A percentile compares a stretch with the other conserved stretches of the same genome.
Evolutionary conservation across 768 basidiomycete genomes (phyloP).

Genomic region (Lentinus brumalis): DNA sequence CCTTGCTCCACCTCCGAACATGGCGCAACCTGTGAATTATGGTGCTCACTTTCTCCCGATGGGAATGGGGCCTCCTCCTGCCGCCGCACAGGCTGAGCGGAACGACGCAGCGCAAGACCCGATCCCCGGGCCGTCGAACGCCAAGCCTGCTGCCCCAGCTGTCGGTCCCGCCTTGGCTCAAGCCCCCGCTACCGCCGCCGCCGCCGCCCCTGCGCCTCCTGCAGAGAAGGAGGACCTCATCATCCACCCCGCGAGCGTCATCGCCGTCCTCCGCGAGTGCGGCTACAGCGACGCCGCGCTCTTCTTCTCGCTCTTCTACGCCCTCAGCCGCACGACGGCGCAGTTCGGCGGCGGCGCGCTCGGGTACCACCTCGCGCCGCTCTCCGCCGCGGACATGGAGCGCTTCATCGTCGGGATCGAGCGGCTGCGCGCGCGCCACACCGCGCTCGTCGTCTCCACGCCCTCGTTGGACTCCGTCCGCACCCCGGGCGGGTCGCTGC

Average conservation of each 20-base stretch:
- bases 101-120: too few species aligned
- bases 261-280: slow-evolving; percentile 28
- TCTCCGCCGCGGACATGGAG: slow-evolving; percentile 26
- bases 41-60: too few species aligned
- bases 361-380: slow-evolving; percentile 26
- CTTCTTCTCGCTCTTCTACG: slow-evolving; percentile 31
- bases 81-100: too few species aligned
- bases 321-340: slow-evolving; percentile 26
- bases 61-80: too few species aligned
- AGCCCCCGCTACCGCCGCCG: neutral
- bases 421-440: slow-evolving; percentile 19
- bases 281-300: slow-evolving; percentile 18
- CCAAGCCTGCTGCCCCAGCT: neutral
- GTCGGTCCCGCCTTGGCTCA: neutral
- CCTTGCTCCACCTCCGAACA: too few species aligned
- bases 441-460: neutral
- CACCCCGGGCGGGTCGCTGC: slow-evolving; percentile 7
- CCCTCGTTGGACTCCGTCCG: neutral
- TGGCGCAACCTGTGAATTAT: too few species aligned
- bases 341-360: slow-evolving; percentile 20
- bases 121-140: neutral
- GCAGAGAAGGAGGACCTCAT: slow-evolving; percentile 18
- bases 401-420: slow-evolving; percentile 27
- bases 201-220: neutral
- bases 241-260: slow-evolving; percentile 27